These are phyloP conservation scores for Chlamydomonas urium DNA, from an alignment of 139 green algal species.

Conservation along the genomic window DNA sequence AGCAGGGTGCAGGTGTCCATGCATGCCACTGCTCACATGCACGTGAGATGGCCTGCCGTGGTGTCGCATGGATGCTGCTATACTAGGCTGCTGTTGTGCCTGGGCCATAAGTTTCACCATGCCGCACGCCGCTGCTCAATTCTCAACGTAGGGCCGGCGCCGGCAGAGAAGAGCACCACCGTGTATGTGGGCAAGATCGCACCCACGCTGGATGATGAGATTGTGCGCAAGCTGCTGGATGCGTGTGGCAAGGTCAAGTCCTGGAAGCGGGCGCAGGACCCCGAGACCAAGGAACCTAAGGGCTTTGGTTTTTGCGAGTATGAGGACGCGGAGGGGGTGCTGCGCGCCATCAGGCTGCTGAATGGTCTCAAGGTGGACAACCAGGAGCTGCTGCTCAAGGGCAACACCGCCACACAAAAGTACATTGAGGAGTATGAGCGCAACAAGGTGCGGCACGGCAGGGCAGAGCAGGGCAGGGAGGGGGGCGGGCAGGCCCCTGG, in stretches of 20 bases:
- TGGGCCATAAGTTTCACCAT: too few relatives aligned
- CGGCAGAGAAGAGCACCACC: slow-evolving; percentile 58
- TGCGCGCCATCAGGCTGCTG: slow-evolving; percentile 39
- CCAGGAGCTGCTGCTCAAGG: slow-evolving; percentile 74
- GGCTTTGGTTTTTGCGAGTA: slow-evolving; percentile 67
- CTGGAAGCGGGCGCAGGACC: slow-evolving; percentile 85
- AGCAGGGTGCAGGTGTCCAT: too few relatives aligned
- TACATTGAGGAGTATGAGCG: slow-evolving; percentile 52
- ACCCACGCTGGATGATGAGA: slow-evolving; percentile 56
- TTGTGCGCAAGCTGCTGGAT: slow-evolving; percentile 70
- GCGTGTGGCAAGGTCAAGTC: slow-evolving; percentile 74
- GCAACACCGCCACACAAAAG: slow-evolving; percentile 69
- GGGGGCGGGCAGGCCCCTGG: background rate
- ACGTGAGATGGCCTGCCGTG: too few relatives aligned
- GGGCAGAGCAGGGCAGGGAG: background rate
- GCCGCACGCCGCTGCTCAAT: too few relatives aligned
- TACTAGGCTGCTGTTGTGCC: too few relatives aligned
- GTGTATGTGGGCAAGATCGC: slow-evolving; percentile 89
- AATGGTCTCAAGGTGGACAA: slow-evolving; percentile 64
- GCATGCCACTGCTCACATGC: too few relatives aligned
- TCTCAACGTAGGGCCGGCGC: too few relatives aligned
- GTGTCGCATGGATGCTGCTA: too few relatives aligned
- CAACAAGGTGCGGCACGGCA: slow-evolving; percentile 16
- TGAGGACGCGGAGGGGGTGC: slow-evolving; percentile 64
- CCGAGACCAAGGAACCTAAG: slow-evolving; percentile 49